Evolutionary conservation across 1,139 yeast species (phyloP), one percentile per base, ranked within the genome.

Genomic region (Blastobotrys raffinosifermentans): DNA sequence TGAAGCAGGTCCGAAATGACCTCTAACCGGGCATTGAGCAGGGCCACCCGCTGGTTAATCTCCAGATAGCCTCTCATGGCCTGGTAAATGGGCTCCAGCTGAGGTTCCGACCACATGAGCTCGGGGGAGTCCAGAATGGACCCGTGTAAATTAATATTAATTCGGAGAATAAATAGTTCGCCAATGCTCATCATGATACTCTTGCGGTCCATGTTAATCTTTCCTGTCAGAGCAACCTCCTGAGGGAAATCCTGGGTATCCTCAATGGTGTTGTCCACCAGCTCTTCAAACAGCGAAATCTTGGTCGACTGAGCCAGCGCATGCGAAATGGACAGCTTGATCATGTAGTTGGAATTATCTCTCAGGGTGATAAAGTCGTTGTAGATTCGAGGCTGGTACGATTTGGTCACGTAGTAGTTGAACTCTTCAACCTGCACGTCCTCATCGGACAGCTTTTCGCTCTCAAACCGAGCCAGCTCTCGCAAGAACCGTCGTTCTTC

Each of bases 71-170:
- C 96, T 56, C 97, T 75, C 2, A 94, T 85, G 0, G 97, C 96
- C 59, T 87, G 96, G 60, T 91, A 91, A 39, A 89, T 87, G 1
- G 98, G 98, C 58, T 91, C 97, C 43, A 91, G 67, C 54, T 89
- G 96, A 1, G 98, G 98, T 56, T 91, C 97, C 0, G 96, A 80
- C 98, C 98, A 91, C 96, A 91, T 87, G 41, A 91, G 74, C 58
- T 91, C 97, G 0, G 98, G 98, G 1, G 95, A 84, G 58, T 91
- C 98, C 46, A 91, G 66, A 16, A 91, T 93, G 2, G 96, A 86
- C 1, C 97, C 97, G 63, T 91, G 97, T 45, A 91, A 67, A 55
- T 91, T 91, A 48, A 87, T 85, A 38, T 57, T 41, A 42, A 91
- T 91, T 43, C 98, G 69, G 48, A 91, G 67, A 42, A 91, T 91